A percentile compares a stretch with the other conserved stretches of the same genome.
Conservation (phyloP, 2,329 filamentous ascomycete genomes). For the Penicillium hesseltinei region DNA sequence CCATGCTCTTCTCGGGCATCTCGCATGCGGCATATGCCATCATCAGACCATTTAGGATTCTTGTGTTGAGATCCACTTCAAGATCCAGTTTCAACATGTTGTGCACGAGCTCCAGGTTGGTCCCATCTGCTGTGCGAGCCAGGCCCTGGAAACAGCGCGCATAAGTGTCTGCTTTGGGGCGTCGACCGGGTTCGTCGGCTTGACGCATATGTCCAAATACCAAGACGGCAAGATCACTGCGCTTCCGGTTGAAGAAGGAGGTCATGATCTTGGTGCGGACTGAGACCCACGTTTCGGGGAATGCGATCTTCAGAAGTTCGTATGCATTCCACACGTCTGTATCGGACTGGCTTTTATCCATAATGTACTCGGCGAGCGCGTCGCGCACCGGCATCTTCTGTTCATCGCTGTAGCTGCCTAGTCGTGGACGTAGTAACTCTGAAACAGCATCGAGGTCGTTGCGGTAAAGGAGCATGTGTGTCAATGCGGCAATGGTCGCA, state of each 20-base stretch:
- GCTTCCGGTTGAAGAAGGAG: slow-evolving; percentile 72
- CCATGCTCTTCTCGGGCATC: slow-evolving; percentile 64
- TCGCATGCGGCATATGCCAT: slow-evolving; percentile 74
- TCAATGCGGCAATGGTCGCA: slow-evolving; percentile 71
- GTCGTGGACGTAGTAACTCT: slow-evolving; percentile 72
- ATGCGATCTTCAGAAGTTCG: slow-evolving; percentile 56
- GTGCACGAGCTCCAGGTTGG: slow-evolving; percentile 72
- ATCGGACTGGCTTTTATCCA: slow-evolving; percentile 60
- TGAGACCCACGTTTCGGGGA: slow-evolving; percentile 62
- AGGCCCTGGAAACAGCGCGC: slow-evolving; percentile 74
- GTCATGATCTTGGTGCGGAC: slow-evolving; percentile 74
- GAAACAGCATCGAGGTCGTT: slow-evolving; percentile 77
- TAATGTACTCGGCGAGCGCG: slow-evolving; percentile 66
- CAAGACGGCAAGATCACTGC: slow-evolving; percentile 79
- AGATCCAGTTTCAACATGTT: slow-evolving; percentile 94
- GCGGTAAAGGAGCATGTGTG: slow-evolving; percentile 68
- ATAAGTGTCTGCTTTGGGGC: slow-evolving; percentile 74
- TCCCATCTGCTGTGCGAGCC: slow-evolving; percentile 57
- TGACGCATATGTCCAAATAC: slow-evolving; percentile 95
- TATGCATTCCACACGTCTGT: slow-evolving; percentile 63
- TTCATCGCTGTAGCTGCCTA: slow-evolving; percentile 40
- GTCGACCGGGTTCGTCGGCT: slow-evolving; percentile 60
- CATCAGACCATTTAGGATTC: slow-evolving; percentile 81
- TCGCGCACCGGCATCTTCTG: slow-evolving; percentile 67
- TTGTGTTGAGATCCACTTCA: slow-evolving; percentile 72